These are phyloP conservation scores for Gentiana dahurica DNA, from an alignment of 257 asterid genomes.

Conservation along the genomic window DNA sequence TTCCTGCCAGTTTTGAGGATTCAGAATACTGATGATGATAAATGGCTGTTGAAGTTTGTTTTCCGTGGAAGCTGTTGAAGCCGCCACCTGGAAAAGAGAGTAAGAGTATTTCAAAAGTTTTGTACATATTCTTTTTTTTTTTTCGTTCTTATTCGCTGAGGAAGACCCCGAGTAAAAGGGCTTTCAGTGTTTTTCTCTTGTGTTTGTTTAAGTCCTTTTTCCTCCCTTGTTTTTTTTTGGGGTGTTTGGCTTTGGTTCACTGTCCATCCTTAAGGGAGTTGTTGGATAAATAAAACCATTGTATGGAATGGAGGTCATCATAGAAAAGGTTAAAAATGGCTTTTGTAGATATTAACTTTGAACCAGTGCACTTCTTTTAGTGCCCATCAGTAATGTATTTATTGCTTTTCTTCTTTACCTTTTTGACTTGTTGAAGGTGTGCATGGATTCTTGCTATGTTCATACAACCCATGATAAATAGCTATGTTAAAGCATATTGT, in stretches of 20 bases:
- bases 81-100: constrained; percentile 2
- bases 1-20: constrained; percentile 91
- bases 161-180: constrained; percentile 22
- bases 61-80: constrained; percentile 14
- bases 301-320: constrained; percentile 5
- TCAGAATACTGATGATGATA: no score
- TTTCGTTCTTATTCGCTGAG: constrained; percentile 5
- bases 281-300: constrained; percentile 66
- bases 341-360: constrained; percentile 22
- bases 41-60: no score
- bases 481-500: no score
- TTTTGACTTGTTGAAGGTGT: neutral
- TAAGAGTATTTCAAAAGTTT: constrained; percentile 15
- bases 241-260: constrained; percentile 15
- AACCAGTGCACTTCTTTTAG: neutral
- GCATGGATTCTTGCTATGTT: no score
- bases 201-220: constrained; percentile 1
- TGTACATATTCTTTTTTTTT: constrained; percentile 47
- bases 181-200: constrained; percentile 17
- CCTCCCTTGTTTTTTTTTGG: neutral
- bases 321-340: constrained; percentile 13
- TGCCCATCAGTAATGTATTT: neutral
- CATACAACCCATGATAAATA: no score
- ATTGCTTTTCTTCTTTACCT: neutral
- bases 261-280: constrained; percentile 22